Evolutionary conservation across 2,329 filamentous ascomycete genomes (phyloP).

Genomic region (Fusarium transvaalense): DNA sequence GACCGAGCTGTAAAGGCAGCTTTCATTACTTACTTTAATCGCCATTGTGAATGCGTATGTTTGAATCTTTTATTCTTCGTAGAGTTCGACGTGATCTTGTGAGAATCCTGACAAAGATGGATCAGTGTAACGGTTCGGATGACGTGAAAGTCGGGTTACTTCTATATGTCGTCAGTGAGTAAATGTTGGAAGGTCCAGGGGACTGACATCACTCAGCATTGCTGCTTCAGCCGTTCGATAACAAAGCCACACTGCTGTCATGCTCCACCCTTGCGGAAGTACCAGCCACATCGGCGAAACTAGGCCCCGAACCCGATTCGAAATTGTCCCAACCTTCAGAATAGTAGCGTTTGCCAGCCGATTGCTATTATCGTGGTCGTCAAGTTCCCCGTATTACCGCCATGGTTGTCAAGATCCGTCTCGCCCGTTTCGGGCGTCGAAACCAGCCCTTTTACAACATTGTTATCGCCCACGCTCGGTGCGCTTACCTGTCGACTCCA

Average conservation of each 20-base stretch:
- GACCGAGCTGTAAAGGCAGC: constrained; percentile 8
- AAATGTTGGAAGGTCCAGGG: constrained; percentile 23
- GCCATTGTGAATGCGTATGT: constrained; percentile 47
- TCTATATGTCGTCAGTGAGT: constrained; percentile 35
- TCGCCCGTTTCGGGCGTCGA: constrained; percentile 91
- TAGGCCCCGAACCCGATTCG: constrained; percentile 46
- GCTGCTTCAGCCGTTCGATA: constrained; percentile 1
- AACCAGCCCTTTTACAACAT: constrained; percentile 98
- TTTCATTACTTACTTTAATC: constrained; percentile 48
- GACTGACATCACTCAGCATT: constrained; percentile 39
- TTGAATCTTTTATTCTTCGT: constrained; percentile 35
- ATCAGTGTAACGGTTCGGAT: background rate
- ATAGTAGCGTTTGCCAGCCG: constrained; percentile 19
- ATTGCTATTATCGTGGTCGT: constrained; percentile 27
- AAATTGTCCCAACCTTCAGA: constrained; percentile 49
- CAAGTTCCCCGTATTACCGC: constrained; percentile 33
- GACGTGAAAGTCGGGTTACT: constrained; percentile 22
- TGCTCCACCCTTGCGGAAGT: background rate
- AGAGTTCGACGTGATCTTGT: background rate
- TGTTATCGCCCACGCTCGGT: constrained; percentile 93
- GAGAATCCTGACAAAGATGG: background rate
- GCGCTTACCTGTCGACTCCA: constrained; percentile 49
- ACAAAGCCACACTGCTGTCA: constrained; percentile 6
- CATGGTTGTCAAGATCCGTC: constrained; percentile 95
- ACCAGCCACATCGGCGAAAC: constrained; percentile 56